Base-by-base conservation (phyloP, 208 protist genomes). In the Crithidia brevicula region DNA sequence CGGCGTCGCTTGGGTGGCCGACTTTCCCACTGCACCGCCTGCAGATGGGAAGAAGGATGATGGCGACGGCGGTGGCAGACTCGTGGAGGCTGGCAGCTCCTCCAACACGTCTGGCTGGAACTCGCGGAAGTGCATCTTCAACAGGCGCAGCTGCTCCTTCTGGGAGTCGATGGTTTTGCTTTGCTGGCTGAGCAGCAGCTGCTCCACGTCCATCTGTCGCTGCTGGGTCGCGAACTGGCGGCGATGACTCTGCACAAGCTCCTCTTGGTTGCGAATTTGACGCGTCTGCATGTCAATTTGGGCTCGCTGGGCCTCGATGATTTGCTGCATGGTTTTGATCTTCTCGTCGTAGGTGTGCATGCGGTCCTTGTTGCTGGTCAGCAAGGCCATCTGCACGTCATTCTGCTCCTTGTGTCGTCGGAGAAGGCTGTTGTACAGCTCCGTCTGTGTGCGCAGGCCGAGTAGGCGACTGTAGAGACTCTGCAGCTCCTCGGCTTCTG, bases 311-410 rank as follows among this genome's bases (percentile, higher is more conserved):
- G 90, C 82, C 33, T 87, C 79, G 51, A 93, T 89, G 54, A 95
- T 93, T 66, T 95, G 85, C 57, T 93, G 82, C 87, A 95, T 89
- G 18, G 87, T 92, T 16, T 72, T 56, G 18, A 95, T 54, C 60
- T 93, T 95, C 57, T 91, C 85, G 45, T 95, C 87, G 76, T 89
- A 92, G 23, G 85, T 91, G 25, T 70, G 46, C 65, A 95, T 91
- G 43, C 90, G 86, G 31, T 86, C 77, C 62, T 89, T 92, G 70
- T 93, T 89, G 74, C 86, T 95, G 54, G 84, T 74, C 20, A 93
- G 72, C 43, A 95, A 77, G 2, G 85, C 81, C 34, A 68, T 79
- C 70, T 95, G 90, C 49, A 95, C 86, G 61, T 95, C 90, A 76
- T 91, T 89, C 64, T 93, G 86, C 74, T 93, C 85, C 66, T 92